Evolutionary conservation across 2,329 filamentous ascomycete genomes (phyloP).

Genomic region (Graphium sp.): DNA sequence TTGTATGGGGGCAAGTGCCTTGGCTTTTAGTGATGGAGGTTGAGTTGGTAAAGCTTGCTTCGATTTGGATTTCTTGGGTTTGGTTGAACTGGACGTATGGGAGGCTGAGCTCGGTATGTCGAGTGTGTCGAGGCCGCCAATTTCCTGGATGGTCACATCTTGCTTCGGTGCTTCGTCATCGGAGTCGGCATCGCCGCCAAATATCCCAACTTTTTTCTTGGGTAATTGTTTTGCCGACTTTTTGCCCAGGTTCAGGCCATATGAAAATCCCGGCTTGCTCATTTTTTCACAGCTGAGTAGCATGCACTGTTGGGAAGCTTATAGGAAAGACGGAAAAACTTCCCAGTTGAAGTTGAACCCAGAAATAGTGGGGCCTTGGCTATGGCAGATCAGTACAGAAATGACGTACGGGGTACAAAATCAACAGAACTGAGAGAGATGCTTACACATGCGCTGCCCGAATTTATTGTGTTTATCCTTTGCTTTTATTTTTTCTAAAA

Average conservation of each 20-base stretch:
- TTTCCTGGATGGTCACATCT: conserved; percentile 46
- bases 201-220: conserved; percentile 37
- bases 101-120: conserved; percentile 6
- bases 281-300: conserved; percentile 12
- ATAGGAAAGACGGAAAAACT: conserved; percentile 2
- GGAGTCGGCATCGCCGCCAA: conserved; percentile 40
- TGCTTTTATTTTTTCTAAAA: too few species aligned
- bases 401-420: too few species aligned
- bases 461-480: too few species aligned
- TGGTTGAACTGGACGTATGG: too few species aligned
- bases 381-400: conserved; percentile 5
- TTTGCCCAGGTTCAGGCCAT: conserved; percentile 43
- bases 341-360: too few species aligned
- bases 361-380: too few species aligned
- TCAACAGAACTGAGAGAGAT: too few species aligned
- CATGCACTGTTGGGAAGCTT: not conserved
- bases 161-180: conserved; percentile 28
- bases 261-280: conserved; percentile 29
- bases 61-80: conserved; percentile 10
- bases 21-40: conserved; percentile 26
- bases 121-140: conserved; percentile 28
- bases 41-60: conserved; percentile 16
- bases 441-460: too few species aligned
- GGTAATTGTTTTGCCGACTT: conserved; percentile 35
- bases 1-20: conserved; percentile 21